phyloP scores from a whole-genome alignment of 164 flowering plant species.

The Stephania cephalantha region DNA sequence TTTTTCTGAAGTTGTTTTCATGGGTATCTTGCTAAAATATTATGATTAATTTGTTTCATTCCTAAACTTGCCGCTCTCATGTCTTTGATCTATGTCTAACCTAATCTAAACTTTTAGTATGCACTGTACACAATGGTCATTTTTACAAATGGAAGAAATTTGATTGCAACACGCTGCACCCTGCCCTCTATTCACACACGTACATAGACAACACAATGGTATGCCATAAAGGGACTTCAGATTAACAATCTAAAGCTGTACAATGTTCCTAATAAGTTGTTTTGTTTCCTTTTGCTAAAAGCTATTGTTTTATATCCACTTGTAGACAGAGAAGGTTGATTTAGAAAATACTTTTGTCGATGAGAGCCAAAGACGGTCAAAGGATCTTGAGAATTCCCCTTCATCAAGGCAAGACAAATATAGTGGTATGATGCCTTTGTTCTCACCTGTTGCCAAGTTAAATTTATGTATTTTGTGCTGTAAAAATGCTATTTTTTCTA shows the following conservation, averaged over 20 bases:
- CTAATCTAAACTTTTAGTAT: neutral
- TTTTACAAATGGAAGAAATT: neutral
- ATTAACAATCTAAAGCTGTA: neutral
- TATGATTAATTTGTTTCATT: neutral
- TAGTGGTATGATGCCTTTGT: conserved; percentile 22
- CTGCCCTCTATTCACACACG: too few species aligned
- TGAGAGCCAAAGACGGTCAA: conserved; percentile 86
- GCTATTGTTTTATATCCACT: conserved; percentile 5
- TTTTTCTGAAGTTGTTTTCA: neutral
- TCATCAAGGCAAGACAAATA: conserved; percentile 23
- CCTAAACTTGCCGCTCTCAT: neutral
- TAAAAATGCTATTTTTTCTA: neutral
- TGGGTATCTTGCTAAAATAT: neutral
- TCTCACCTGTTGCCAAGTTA: neutral
- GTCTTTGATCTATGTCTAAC: neutral
- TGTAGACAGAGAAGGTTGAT: conserved; percentile 99
- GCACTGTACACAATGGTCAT: neutral
- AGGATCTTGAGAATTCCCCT: conserved; percentile 43
- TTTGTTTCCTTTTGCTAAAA: neutral
- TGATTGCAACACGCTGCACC: too few species aligned
- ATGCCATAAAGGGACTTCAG: too few species aligned
- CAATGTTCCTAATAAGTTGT: neutral
- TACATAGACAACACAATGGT: too few species aligned
- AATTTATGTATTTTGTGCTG: neutral
- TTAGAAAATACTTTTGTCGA: conserved; percentile 96